These are phyloP conservation scores for Hypoxylon sp. DNA, from an alignment of 2,329 filamentous ascomycete species.

Conservation along the genomic window DNA sequence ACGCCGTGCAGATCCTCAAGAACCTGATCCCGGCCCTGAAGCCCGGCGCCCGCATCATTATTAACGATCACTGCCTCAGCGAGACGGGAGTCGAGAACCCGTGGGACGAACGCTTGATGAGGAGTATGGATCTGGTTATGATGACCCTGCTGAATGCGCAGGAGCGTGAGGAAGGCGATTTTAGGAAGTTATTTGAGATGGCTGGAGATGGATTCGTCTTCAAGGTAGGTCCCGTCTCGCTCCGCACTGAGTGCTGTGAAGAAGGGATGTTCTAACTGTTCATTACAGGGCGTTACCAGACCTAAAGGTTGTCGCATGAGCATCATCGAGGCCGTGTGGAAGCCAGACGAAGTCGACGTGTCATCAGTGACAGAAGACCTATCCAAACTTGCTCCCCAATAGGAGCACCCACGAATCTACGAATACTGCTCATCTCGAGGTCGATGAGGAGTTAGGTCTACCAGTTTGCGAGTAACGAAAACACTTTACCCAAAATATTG, in stretches of 20 bases:
- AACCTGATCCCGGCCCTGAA: conserved; percentile 58
- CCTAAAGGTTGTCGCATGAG: conserved; percentile 61
- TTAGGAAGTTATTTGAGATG: conserved; percentile 59
- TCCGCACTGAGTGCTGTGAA: not conserved
- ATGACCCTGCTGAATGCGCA: conserved; percentile 64
- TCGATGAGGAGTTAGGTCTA: conserved; percentile 9
- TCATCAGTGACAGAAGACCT: not conserved
- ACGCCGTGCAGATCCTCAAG: conserved; percentile 53
- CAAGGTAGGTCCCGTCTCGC: conserved; percentile 49
- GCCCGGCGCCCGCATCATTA: conserved; percentile 55
- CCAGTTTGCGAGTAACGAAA: conserved; percentile 17
- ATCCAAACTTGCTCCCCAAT: conserved; percentile 4
- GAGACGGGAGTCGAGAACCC: conserved; percentile 56
- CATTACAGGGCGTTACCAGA: conserved; percentile 57
- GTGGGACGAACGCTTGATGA: conserved; percentile 63
- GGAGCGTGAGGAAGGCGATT: conserved; percentile 63
- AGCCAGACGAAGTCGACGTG: conserved; percentile 45
- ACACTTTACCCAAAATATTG: conserved; percentile 2
- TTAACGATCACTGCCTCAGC: conserved; percentile 57
- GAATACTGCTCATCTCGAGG: conserved; percentile 11
- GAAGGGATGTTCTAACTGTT: not conserved
- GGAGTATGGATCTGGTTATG: conserved; percentile 67
- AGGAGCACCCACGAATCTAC: not conserved
- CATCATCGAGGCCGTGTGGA: conserved; percentile 64
- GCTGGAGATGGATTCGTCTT: conserved; percentile 61